Evolutionary conservation across 2,329 filamentous ascomycete genomes (phyloP), one percentile per base, ranked within the genome.

Genomic region (Hypoxylon sp.): DNA sequence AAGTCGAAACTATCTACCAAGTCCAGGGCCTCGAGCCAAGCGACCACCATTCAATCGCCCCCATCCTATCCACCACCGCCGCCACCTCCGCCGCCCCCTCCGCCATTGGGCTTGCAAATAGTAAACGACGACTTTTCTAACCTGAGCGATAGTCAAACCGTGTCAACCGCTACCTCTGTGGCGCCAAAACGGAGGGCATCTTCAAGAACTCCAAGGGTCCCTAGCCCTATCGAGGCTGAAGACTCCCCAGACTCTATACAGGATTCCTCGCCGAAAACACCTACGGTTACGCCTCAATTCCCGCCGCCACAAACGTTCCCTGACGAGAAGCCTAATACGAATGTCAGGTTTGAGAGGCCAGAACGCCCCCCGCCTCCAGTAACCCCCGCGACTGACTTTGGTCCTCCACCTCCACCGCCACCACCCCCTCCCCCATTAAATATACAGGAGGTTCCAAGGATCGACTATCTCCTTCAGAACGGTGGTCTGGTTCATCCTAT

Each of bases 391-490:
- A 83, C 82, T 2, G 82, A 77, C 77, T 78, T 83, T 81, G 80
- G 79, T 30, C 82, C 81, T 1, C 83, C 84, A 0, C 86, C 85
- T 0, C 86, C 85, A 0, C 85, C 87, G 0, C 84, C 87, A 1
- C 87, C 93, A 1, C 93, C 93, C 0, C 94, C 94, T 0, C 94
- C 92, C 1, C 91, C 92, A 0, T 88, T 94, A 7, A 87, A 90
- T 72, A 83, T 90, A 57, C 85, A 91, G 48, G 90, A 94, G 44
- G 86, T 90, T 11, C 95, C 95, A 0, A 89, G 93, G 68, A 94
- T 98, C 17, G 95, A 98, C 78, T 98, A 98, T 78, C 85, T 98
- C 17, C 86, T 98, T 61, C 93, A 96, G 75, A 91, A 98, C 79
- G 95, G 95, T 42, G 95, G 95, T 0, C 82, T 98, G 17, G 80